Conservation (phyloP, 2,329 filamentous ascomycete genomes). For the Coniochaeta ligniaria region DNA sequence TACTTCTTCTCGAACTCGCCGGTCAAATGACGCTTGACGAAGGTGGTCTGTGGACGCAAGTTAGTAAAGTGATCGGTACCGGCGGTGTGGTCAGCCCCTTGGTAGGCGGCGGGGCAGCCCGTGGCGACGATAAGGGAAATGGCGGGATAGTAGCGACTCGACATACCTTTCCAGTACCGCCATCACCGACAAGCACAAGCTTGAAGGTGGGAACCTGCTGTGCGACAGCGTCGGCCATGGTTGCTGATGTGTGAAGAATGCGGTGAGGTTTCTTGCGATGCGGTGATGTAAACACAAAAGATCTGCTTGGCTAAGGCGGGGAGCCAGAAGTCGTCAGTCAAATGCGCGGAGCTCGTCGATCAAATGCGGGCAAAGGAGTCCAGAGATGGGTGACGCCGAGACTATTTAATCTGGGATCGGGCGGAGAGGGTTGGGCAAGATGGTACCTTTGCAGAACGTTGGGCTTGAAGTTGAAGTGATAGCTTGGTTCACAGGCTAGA, state of each 20-base stretch:
- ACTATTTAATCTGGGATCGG: not conserved
- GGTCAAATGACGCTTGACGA: conserved; percentile 99
- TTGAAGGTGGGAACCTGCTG: conserved; percentile 78
- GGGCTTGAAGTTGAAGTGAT: not conserved
- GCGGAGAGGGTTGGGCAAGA: not conserved
- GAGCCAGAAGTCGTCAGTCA: conserved; percentile 2
- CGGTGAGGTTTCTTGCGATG: conserved; percentile 15
- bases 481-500: not conserved
- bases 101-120: conserved; percentile 7
- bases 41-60: conserved; percentile 70
- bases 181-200: conserved; percentile 98
- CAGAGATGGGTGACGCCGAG: not conserved
- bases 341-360: not conserved
- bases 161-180: conserved; percentile 97
- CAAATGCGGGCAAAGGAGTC: not conserved
- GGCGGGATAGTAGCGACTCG: conserved; percentile 6
- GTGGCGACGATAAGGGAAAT: conserved; percentile 9
- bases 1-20: conserved; percentile 99
- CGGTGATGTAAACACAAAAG: conserved; percentile 34
- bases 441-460: conserved; percentile 2
- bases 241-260: conserved; percentile 39
- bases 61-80: not conserved
- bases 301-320: conserved; percentile 2
- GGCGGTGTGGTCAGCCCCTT: conserved; percentile 1
- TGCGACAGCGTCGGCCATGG: conserved; percentile 54